Conservation (phyloP, 306 rosid genomes). For the Luffa acutangula region DNA sequence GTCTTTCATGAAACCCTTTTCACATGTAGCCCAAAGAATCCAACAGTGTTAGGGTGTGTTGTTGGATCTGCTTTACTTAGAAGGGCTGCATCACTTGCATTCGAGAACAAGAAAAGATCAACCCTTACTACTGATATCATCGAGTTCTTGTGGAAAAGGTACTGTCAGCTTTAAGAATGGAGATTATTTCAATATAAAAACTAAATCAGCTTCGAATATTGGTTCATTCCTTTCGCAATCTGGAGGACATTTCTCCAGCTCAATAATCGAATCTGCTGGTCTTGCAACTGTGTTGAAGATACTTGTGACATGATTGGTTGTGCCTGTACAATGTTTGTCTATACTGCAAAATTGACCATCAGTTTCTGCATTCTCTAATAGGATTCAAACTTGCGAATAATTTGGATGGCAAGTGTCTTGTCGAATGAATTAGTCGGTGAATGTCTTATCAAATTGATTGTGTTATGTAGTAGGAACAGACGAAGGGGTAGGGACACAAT, state of each 20-base stretch:
- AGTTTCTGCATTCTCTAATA: neutral
- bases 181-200: neutral
- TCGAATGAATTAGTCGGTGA: neutral
- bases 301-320: neutral
- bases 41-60: constrained; percentile 65
- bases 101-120: constrained; percentile 69
- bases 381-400: neutral
- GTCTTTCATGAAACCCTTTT: neutral
- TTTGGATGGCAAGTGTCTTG: neutral
- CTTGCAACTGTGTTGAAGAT: neutral
- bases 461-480: neutral
- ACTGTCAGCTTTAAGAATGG: constrained; percentile 5
- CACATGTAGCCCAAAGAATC: constrained; percentile 43
- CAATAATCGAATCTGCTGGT: neutral
- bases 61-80: constrained; percentile 80
- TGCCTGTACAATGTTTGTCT: neutral
- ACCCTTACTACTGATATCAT: constrained; percentile 83
- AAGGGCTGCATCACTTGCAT: constrained; percentile 83
- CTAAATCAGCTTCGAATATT: neutral
- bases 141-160: constrained; percentile 82
- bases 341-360: neutral
- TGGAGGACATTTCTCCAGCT: constrained; percentile 65
- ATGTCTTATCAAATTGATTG: neutral
- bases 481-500: neutral
- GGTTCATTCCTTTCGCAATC: constrained; percentile 30